Evolutionary conservation across 1,139 yeast species (phyloP), one percentile per base, ranked within the genome.

Genomic region (Arxiozyma slooffiae): DNA sequence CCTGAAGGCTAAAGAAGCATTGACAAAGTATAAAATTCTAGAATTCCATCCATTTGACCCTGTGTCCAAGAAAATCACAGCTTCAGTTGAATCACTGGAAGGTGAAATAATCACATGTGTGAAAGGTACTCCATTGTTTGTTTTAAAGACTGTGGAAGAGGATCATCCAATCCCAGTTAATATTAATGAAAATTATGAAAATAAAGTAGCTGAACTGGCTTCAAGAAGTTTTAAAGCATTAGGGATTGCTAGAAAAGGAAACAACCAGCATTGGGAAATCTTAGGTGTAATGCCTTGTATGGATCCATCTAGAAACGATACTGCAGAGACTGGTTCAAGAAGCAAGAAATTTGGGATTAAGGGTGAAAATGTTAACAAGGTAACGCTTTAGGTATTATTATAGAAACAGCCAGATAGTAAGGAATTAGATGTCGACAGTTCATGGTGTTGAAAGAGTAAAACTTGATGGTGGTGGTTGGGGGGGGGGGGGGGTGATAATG

Each of bases 161-260:
- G 92, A 87, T 73, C 92, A 88, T 75, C 92, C 92, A 72, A 85
- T 89, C 68, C 89, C 95, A 63, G 95, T 87, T 75, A 95, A 87
- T 73, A 76, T 85, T 74, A 88, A 86, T 71, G 94, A 85, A 74
- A 83, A 85, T 78, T 88, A 87, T 76, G 92, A 85, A 78, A 86
- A 85, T 80, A 87, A 89, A 75, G 96, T 89, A 69, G 94, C 95
- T 68, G 96, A 87, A 78, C 86, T 87, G 71, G 96, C 96, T 69
- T 80, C 92, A 64, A 85, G 96, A 82, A 96, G 96, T 80, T 88
- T 87, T 92, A 82, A 96, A 78, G 87, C 96, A 68, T 80, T 88
- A 69, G 96, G 96, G 84, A 95, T 88, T 77, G 96, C 96, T 64
- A 87, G 95, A 79, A 87, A 87, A 90, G 84, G 94, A 82, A 95